Base-by-base conservation (phyloP, 495 filamentous ascomycete species). In the Penicillium roqueforti region DNA sequence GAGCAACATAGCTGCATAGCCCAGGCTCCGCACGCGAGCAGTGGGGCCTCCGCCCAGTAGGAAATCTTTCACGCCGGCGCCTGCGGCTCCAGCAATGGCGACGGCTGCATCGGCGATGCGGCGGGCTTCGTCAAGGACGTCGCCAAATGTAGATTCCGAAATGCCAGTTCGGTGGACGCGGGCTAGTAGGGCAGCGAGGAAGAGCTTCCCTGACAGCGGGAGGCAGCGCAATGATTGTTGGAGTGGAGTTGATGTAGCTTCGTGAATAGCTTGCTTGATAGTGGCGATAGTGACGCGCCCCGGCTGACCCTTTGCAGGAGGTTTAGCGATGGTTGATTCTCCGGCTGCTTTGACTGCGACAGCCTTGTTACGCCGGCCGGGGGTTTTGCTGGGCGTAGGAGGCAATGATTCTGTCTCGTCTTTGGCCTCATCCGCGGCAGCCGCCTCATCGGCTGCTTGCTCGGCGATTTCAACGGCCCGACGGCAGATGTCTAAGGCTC, bases 401-500 rank as follows among this genome's bases (percentile, higher is more conserved):
- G 76, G 75, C 7, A 69, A 51, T 5, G 67, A 65, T n/a, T 72
- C 69, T 13, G 59, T 58, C 14, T 73, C 68, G 2, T 73, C 73
- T 7, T 57, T 60, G 20, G 36, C 36, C 1, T 53, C 20, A 43
- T 71, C 62, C 61, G 62, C 51, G 19, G 48, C 39, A 4, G 55
- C 62, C 9, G 66, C 61, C 48, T 75, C 76, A 25, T 74, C 69
- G 28, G 90, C 83, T 18, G 59, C 61, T 45, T 87, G 80, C 68
- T 99, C 95, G 10, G 93, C 93, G 18, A 99, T 83, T 68, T 99
- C 95, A 7, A 99, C 93, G 2, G 95, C 95, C 45, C 95, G 83
- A 1, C 95, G 82, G 65, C 95, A 99, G 44, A 99, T 97, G 62
- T 99, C 95, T 7, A 99, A 75, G 3, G 92, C 92, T 22, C 95